Base-by-base conservation (phyloP, 2,329 filamentous ascomycete genomes). In the Cladobotryum mycophilum region DNA sequence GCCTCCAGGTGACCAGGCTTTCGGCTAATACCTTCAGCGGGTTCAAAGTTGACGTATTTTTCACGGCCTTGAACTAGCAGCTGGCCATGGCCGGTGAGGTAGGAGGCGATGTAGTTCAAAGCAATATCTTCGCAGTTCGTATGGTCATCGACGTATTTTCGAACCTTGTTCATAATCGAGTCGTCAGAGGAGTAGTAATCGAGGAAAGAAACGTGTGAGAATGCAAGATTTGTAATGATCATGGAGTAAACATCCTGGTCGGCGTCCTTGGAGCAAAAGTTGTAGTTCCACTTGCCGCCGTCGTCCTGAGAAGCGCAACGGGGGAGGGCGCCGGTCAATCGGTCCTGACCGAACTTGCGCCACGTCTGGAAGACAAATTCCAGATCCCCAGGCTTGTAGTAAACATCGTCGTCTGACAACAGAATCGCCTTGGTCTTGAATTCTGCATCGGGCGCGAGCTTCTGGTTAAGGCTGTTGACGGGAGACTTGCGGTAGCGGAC, bases 51-150 rank as follows among this genome's bases (percentile, higher is more conserved):
- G 56, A 62, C 58, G 38, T 64, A 68, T n/a, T 53, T 58, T 5
- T 65, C 56, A 30, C 60, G 59, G 22, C 68, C 68, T 14, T 55
- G 61, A 40, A 70, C 66, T 1, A 68, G 60, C 14, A 71, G 55
- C 0, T 68, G 68, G 0, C 67, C 67, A 12, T 61, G 55, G 14
- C 67, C 60, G 0, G 68, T 70, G 36, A 71, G 52, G 15, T 64
- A 54, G 2, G 64, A 64, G 6, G 62, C 58, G 25, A 70, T 56
- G 36, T 63, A 70, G 57, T 71, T 71, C 47, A 71, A 52, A 17
- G 66, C 69, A 52, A 71, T 63, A 46, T 71, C 68, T 53, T 71
- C 69, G 60, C 69, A 71, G 56, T 71, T 71, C 59, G 68, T 65
- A 41, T 64, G 57, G 15, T 65, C 53, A 20, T 71, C 69, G 13